phyloP scores from a whole-genome alignment of 768 basidiomycete species.

The Tephrocybe sp. region DNA sequence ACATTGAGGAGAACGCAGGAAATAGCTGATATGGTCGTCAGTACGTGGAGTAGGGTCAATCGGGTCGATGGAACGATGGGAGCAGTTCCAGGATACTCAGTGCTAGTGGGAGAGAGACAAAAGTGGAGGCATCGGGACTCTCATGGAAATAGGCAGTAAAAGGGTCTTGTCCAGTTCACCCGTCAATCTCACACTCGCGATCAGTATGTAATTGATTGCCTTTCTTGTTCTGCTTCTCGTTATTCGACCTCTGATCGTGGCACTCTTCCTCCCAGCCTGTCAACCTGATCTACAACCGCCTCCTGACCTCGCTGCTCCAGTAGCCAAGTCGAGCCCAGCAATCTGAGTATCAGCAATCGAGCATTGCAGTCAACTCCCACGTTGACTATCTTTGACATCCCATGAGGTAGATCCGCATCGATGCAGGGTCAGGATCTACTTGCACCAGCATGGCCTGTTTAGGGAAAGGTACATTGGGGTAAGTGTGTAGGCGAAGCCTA shows the following conservation, averaged over 20 bases:
- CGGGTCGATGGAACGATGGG: background rate
- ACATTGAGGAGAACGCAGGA: background rate
- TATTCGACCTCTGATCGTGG: conserved; percentile 5
- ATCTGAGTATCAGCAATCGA: background rate
- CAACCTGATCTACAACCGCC: conserved; percentile 4
- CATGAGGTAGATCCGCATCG: background rate
- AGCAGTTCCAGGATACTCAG: background rate
- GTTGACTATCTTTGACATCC: background rate
- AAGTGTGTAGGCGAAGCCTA: background rate
- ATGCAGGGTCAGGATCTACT: background rate
- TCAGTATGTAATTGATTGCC: conserved; percentile 16
- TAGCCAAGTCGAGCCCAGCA: background rate
- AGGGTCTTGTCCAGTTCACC: conserved; percentile 8
- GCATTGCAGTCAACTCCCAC: background rate
- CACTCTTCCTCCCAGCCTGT: background rate
- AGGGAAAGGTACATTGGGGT: background rate
- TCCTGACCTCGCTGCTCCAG: background rate
- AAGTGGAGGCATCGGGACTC: conserved; percentile 7
- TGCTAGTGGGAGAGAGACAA: conserved; percentile 4
- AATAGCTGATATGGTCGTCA: background rate
- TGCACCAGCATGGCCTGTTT: background rate
- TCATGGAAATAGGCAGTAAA: conserved; percentile 14
- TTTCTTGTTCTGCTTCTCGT: conserved; percentile 4
- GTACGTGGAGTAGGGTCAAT: background rate
- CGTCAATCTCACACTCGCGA: conserved; percentile 19